Evolutionary conservation across 2,329 filamentous ascomycete genomes (phyloP).

Genomic region (Colletotrichum lindemuthianum): DNA sequence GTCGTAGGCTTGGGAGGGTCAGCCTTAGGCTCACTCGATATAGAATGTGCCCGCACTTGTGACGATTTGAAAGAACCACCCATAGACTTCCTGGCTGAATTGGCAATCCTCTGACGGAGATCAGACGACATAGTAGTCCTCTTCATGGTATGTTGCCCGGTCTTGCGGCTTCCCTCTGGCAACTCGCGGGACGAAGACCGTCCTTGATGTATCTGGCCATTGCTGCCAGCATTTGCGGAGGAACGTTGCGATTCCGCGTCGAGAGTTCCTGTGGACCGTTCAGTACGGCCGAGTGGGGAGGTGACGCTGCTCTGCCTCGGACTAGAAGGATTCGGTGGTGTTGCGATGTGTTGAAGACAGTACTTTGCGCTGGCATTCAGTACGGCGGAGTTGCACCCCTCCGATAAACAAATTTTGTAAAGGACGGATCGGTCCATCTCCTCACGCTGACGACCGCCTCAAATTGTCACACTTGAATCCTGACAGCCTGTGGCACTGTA

Average conservation of each 20-base stretch:
- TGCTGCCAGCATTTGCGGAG: too few species aligned
- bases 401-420: background rate
- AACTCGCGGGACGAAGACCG: too few species aligned
- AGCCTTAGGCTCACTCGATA: too few species aligned
- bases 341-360: constrained; percentile 1
- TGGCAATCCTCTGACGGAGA: constrained; percentile 9
- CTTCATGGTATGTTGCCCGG: background rate
- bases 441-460: background rate
- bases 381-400: constrained; percentile 4
- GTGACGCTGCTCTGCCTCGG: background rate
- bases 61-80: background rate
- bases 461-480: background rate
- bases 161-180: too few species aligned
- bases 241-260: too few species aligned
- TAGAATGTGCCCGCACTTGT: too few species aligned
- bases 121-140: constrained; percentile 20
- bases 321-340: background rate
- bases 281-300: background rate
- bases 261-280: too few species aligned
- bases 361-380: background rate
- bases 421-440: constrained; percentile 9
- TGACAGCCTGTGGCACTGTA: too few species aligned
- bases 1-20: too few species aligned
- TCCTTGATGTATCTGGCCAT: too few species aligned
- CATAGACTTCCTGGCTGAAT: constrained; percentile 23